A percentile compares a stretch with the other conserved stretches of the same genome.
Evolutionary conservation across 192 early-diverging fungal species (phyloP).

Genomic region (Hyaloraphidium curvatum): DNA sequence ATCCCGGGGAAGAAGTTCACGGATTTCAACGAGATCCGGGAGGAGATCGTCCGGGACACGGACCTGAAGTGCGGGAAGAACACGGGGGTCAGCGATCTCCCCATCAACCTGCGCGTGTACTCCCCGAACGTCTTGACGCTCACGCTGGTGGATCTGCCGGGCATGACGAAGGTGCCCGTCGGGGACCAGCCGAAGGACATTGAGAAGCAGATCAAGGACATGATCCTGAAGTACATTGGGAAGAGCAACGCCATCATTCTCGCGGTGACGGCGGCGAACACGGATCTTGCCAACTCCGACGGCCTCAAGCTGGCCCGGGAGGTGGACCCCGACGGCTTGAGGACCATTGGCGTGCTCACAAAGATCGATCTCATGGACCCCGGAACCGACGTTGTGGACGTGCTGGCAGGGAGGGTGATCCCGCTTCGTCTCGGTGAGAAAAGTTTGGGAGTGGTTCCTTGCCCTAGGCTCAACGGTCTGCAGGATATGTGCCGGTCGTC

Average conservation of each 20-base stretch:
- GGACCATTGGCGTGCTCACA: constrained; percentile 98
- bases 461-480: not conserved
- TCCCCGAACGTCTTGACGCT: constrained; percentile 97
- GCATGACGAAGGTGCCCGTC: constrained; percentile 97
- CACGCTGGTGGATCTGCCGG: constrained; percentile 96
- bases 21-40: constrained; percentile 91
- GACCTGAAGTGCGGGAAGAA: constrained; percentile 33
- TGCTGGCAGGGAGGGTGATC: constrained; percentile 90
- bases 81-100: constrained; percentile 75
- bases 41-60: constrained; percentile 86
- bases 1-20: constrained; percentile 89
- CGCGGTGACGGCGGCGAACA: constrained; percentile 93
- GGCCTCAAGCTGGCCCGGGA: constrained; percentile 96
- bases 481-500: constrained; percentile 96
- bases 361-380: constrained; percentile 99
- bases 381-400: constrained; percentile 99
- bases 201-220: constrained; percentile 93
- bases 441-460: not conserved
- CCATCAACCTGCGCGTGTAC: constrained; percentile 93
- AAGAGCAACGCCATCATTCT: constrained; percentile 97
- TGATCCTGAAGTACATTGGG: constrained; percentile 93
- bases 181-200: constrained; percentile 99
- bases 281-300: constrained; percentile 97
- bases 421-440: constrained; percentile 69
- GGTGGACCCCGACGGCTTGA: constrained; percentile 93